Evolutionary conservation across 2,329 filamentous ascomycete species (phyloP).

Genomic region (Raffaelea arxii): DNA sequence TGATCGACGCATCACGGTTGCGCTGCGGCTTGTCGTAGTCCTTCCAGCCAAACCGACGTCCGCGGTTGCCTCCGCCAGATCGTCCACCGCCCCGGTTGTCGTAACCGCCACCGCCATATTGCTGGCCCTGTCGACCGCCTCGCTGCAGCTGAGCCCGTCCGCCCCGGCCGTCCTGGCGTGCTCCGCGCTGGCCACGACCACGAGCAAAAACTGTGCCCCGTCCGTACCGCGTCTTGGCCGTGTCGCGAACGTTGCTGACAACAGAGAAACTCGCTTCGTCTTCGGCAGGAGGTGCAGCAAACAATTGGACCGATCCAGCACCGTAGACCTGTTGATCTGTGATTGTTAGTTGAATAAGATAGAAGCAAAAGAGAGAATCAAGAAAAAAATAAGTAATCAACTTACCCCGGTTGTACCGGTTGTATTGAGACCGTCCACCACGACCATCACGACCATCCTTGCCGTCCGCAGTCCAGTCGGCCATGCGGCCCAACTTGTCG

Average conservation of each 20-base stretch:
- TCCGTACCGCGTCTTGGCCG: conserved; percentile 76
- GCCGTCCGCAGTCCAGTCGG: conserved; percentile 89
- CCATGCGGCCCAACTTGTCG: conserved; percentile 98
- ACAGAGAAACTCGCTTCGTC: conserved; percentile 97
- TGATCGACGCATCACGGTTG: conserved; percentile 91
- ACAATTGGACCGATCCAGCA: conserved; percentile 73
- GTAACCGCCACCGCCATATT: conserved; percentile 52
- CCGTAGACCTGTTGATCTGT: conserved; percentile 95
- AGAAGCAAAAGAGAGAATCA: neutral
- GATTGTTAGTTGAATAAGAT: too few species aligned
- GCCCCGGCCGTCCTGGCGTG: conserved; percentile 51
- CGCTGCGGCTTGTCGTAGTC: conserved; percentile 97
- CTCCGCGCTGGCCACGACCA: conserved; percentile 65
- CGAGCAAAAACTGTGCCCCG: conserved; percentile 87
- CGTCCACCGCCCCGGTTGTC: conserved; percentile 54
- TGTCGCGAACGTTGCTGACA: conserved; percentile 87
- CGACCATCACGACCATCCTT: conserved; percentile 67
- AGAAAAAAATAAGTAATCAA: conserved; percentile 1
- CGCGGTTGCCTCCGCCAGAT: conserved; percentile 62
- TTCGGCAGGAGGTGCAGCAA: conserved; percentile 84
- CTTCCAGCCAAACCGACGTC: conserved; percentile 93
- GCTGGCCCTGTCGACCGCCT: conserved; percentile 54
- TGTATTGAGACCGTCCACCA: conserved; percentile 79
- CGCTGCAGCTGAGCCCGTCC: conserved; percentile 58
- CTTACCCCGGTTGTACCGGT: conserved; percentile 84